Evolutionary conservation across 805 yeast species (phyloP).

Genomic region (Candida suzukii): DNA sequence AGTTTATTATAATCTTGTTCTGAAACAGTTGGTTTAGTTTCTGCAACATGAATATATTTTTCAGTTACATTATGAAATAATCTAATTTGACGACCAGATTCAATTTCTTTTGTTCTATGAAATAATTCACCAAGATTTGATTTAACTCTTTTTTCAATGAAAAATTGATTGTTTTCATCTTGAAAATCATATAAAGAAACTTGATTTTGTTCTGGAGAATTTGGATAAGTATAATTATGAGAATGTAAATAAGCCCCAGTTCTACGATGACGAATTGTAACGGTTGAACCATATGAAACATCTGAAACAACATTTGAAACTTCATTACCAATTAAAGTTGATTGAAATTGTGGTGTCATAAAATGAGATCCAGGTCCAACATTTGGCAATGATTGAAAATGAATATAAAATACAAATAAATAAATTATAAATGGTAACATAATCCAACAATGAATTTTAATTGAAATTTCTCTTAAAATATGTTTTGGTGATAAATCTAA

Average conservation of each 20-base stretch:
- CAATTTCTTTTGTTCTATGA: slow-evolving; percentile 15
- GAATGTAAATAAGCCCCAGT: slow-evolving; percentile 83
- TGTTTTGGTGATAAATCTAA: slow-evolving; percentile 32
- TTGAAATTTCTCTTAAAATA: slow-evolving; percentile 33
- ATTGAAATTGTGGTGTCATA: slow-evolving; percentile 63
- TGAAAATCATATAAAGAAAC: slow-evolving; percentile 63
- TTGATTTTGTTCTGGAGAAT: slow-evolving; percentile 60
- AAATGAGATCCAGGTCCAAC: slow-evolving; percentile 55
- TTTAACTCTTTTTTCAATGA: slow-evolving; percentile 43
- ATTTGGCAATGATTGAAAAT: slow-evolving; percentile 40
- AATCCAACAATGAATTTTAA: slow-evolving; percentile 36
- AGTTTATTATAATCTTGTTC: slow-evolving; percentile 88
- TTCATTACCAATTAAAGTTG: slow-evolving; percentile 40
- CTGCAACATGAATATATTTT: slow-evolving; percentile 62
- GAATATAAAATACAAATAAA: slow-evolving; percentile 47
- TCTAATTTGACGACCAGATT: slow-evolving; percentile 51
- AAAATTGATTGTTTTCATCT: slow-evolving; percentile 67
- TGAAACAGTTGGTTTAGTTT: slow-evolving; percentile 74
- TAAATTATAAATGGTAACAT: slow-evolving; percentile 55
- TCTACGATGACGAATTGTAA: slow-evolving; percentile 63
- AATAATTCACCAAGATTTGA: slow-evolving; percentile 33
- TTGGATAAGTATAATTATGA: slow-evolving; percentile 53
- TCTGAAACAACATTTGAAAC: slow-evolving; percentile 44
- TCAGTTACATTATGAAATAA: slow-evolving; percentile 68
- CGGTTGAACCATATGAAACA: slow-evolving; percentile 63